Conservation (phyloP, 192 early-diverging fungal species). For the Entomortierella lignicola region DNA sequence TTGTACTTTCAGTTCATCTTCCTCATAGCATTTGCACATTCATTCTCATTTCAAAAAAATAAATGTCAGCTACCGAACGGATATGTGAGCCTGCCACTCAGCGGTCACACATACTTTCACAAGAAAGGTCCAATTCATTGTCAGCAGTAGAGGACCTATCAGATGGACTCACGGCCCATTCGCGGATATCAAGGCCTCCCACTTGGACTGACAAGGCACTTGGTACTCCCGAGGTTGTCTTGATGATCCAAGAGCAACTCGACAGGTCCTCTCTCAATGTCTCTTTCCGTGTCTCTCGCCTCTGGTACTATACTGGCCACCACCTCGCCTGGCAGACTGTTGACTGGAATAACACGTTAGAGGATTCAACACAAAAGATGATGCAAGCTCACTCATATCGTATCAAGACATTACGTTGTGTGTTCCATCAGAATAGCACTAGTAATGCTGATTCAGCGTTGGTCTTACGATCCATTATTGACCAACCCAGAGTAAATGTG, state of each 20-base stretch:
- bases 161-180: background rate
- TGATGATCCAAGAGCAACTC: slow-evolving; percentile 27
- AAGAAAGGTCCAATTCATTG: background rate
- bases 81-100: background rate
- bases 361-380: background rate
- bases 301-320: slow-evolving; percentile 27
- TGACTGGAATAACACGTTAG: slow-evolving; percentile 40
- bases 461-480: slow-evolving; percentile 10
- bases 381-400: slow-evolving; percentile 10
- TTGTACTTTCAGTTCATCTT: no score
- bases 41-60: no score
- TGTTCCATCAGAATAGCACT: slow-evolving; percentile 31
- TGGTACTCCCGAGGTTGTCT: slow-evolving; percentile 28
- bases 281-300: slow-evolving; percentile 12
- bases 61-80: no score
- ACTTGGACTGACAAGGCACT: slow-evolving; percentile 16
- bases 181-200: slow-evolving; percentile 11
- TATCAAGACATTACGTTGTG: slow-evolving; percentile 25
- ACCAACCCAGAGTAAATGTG: background rate
- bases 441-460: slow-evolving; percentile 19
- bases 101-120: background rate
- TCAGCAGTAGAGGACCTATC: background rate
- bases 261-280: slow-evolving; percentile 3
- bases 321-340: slow-evolving; percentile 29
- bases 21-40: no score